Evolutionary conservation across 2,329 filamentous ascomycete genomes (phyloP).

Genomic region (Monilinia fructigena): DNA sequence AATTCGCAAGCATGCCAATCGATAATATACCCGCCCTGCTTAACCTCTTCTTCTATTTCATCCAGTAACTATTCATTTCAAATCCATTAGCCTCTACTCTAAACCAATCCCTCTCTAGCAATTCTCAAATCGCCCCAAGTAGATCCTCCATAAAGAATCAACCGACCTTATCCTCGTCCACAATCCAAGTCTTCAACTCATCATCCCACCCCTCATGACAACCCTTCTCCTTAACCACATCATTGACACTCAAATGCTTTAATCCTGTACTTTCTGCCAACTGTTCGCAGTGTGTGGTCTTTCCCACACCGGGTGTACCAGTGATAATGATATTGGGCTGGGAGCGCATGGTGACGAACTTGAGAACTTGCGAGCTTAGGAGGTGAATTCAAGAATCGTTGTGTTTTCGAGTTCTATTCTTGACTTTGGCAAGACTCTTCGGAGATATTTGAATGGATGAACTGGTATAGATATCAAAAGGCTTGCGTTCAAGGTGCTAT

Average conservation of each 20-base stretch:
- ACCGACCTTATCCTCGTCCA: conserved; percentile 80
- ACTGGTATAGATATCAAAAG: neutral
- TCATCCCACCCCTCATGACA: conserved; percentile 90
- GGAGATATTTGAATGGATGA: neutral
- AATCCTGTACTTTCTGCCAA: conserved; percentile 74
- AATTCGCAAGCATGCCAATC: conserved; percentile 98
- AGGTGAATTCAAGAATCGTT: neutral
- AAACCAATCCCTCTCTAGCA: neutral
- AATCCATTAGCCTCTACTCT: conserved; percentile 1
- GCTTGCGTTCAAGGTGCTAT: neutral
- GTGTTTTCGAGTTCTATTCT: neutral
- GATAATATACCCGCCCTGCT: conserved; percentile 79
- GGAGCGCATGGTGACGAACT: conserved; percentile 14
- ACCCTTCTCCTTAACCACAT: conserved; percentile 82
- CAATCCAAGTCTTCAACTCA: conserved; percentile 82
- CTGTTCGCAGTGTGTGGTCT: conserved; percentile 86
- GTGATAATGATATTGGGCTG: conserved; percentile 90
- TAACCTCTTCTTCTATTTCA: conserved; percentile 77
- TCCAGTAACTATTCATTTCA: conserved; percentile 67
- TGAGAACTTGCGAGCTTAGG: neutral
- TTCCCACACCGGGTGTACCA: conserved; percentile 92
- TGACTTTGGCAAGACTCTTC: neutral
- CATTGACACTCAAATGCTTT: conserved; percentile 83
- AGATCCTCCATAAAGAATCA: neutral
- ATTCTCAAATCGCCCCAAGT: neutral